Base-by-base conservation (phyloP, 352 stramenopile species). In the Phytophthora lateralis region DNA sequence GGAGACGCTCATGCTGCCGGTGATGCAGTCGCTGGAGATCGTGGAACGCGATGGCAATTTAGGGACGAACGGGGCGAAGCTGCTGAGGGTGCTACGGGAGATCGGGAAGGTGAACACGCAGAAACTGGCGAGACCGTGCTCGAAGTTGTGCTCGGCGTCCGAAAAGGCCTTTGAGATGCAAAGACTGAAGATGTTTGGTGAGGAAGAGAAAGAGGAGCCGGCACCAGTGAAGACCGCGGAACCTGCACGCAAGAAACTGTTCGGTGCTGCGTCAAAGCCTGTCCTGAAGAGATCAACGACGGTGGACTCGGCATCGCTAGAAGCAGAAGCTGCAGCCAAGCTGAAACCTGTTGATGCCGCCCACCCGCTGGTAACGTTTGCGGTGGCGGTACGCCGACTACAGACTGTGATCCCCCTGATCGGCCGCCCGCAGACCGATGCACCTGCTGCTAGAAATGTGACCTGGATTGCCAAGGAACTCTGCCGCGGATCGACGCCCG, bases 381-480 rank as follows among this genome's bases (percentile, higher is more conserved):
- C 49, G 11, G 47, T 67, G n/a, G 49, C 63, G 9, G 52, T 78
- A 12, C 52, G 72, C 15, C 66, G 66, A 0, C 41, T 87, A 26
- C 76, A 81, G 20, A 56, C 53, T 35, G 55, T 60, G 7, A 69
- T 86, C 30, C 46, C 55, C 2, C 47, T 84, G 2, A 71, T 88
- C 10, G 78, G 78, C 3, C 63, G 71, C 6, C 74, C 74, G 2
- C 52, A 73, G 27, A 71, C 63, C 1, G 71, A 85, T 64, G 67
- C 63, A 4, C 63, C 68, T 17, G 54, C 55, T 29, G 26, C 59
- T 2, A 70, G 68, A 62, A 82, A 79, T 60, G 14, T 82, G 5
- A 63, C 73, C 15, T 94, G 82, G 82, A 69, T 90, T 20, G 38
- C 72, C 0, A 75, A 71, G 26, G 75, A 92, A 59, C 55, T 93